These are phyloP conservation scores for Cucumis hystrix DNA, from an alignment of 306 rosid species.

Conservation along the genomic window DNA sequence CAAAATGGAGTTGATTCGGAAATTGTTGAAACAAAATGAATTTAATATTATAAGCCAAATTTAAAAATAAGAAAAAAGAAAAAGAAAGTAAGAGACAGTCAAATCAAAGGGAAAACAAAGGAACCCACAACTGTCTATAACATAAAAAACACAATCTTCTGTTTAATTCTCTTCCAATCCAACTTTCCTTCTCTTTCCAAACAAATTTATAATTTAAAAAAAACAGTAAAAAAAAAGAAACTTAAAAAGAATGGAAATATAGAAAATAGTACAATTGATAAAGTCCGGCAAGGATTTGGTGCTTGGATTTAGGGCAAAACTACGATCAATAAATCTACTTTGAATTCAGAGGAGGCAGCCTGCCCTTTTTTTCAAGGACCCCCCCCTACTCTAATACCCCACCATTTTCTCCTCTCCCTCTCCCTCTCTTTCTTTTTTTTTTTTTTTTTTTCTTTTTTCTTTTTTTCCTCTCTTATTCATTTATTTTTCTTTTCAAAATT, in stretches of 20 bases:
- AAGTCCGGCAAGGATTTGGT: conserved; percentile 46
- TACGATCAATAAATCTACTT: conserved; percentile 33
- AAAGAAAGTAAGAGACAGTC: not conserved
- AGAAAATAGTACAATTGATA: conserved; percentile 31
- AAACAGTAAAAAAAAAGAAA: conserved; percentile 19
- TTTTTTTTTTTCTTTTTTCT: too few species aligned
- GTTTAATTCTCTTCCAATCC: not conserved
- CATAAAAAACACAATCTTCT: not conserved
- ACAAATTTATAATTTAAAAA: not conserved
- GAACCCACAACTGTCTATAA: not conserved
- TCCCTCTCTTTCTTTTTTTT: conserved; percentile 6
- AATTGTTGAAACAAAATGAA: too few species aligned
- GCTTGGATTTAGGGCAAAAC: conserved; percentile 32
- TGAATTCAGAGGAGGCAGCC: conserved; percentile 36
- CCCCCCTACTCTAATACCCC: conserved; percentile 21
- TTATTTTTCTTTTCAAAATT: not conserved
- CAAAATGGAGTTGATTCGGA: too few species aligned
- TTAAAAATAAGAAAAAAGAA: too few species aligned
- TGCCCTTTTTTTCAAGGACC: conserved; percentile 16
- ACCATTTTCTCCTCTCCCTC: not conserved
- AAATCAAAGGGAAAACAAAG: conserved; percentile 11
- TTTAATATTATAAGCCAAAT: too few species aligned
- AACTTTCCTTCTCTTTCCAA: not conserved
- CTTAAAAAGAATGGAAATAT: conserved; percentile 24
- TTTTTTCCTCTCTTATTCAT: too few species aligned